phyloP scores from a whole-genome alignment of 2,329 filamentous ascomycete species.

The Cladosporium oxysporum region DNA sequence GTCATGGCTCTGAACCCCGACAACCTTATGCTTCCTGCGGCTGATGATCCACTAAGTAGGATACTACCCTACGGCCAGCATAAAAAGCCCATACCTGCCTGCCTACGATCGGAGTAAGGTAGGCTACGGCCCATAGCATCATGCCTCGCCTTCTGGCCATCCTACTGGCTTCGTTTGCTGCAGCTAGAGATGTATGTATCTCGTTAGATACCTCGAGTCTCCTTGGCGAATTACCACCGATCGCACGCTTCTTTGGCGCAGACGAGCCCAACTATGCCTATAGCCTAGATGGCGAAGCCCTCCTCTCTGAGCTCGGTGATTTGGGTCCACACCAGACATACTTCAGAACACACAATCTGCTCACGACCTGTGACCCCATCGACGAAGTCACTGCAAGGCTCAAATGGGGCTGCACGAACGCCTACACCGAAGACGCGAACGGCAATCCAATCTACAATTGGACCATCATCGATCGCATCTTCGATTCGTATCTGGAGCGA shows the following conservation, averaged over 20 bases:
- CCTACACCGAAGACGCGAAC: not conserved
- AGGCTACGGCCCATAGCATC: not conserved
- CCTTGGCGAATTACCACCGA: not conserved
- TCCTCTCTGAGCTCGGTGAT: not conserved
- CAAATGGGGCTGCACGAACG: not conserved
- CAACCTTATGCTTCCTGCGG: not conserved
- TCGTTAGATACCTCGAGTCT: not conserved
- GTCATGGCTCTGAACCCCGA: not conserved
- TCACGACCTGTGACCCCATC: not conserved
- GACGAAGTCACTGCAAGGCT: not conserved
- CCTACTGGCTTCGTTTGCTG: not conserved
- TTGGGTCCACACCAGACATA: not conserved
- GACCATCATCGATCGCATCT: not conserved
- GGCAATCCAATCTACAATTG: not conserved
- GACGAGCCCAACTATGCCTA: not conserved
- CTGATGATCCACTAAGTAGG: not conserved
- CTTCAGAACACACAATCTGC: not conserved
- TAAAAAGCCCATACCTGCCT: not conserved
- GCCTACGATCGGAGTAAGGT: not conserved
- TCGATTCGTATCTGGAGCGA: not conserved
- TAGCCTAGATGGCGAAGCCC: not conserved
- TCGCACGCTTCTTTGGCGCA: not conserved
- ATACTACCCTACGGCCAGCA: not conserved
- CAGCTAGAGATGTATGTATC: not conserved
- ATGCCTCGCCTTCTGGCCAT: not conserved